A percentile compares a stretch with the other conserved stretches of the same genome.
Conservation (phyloP, 495 filamentous ascomycete species). For the Staphylotrichum longicolle region DNA sequence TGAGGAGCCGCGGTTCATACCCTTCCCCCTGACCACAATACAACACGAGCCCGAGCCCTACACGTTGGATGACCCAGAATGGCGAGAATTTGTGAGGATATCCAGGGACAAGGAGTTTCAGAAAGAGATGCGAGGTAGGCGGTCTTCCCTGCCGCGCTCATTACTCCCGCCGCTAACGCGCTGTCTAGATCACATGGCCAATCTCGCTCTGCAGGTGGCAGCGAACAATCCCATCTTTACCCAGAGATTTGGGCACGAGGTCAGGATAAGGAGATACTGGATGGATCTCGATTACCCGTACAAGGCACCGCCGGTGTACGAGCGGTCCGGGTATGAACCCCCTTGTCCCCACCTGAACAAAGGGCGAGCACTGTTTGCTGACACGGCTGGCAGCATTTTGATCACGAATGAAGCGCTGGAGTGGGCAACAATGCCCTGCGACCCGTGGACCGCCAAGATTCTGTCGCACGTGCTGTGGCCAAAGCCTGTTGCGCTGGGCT, state of each 20-base stretch:
- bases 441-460: constrained; percentile 31
- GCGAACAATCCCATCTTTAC: constrained; percentile 16
- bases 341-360: neutral
- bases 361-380: neutral
- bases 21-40: constrained; percentile 54
- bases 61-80: constrained; percentile 64
- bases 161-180: constrained; percentile 12
- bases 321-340: constrained; percentile 38
- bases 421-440: constrained; percentile 32
- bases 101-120: constrained; percentile 51
- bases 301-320: constrained; percentile 42
- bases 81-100: constrained; percentile 62
- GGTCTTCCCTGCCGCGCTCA: neutral
- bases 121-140: constrained; percentile 51
- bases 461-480: constrained; percentile 39
- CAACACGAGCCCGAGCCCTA: constrained; percentile 49
- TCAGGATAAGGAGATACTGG: constrained; percentile 34
- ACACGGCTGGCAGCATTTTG: constrained; percentile 25
- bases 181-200: constrained; percentile 31
- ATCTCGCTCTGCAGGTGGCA: constrained; percentile 24
- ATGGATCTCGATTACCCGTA: constrained; percentile 43
- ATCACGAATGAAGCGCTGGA: constrained; percentile 36
- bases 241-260: constrained; percentile 22
- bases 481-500: constrained; percentile 31
- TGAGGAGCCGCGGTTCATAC: constrained; percentile 54